phyloP scores from a whole-genome alignment of 164 flowering plant genomes.

The Vitis rotundifolia region DNA sequence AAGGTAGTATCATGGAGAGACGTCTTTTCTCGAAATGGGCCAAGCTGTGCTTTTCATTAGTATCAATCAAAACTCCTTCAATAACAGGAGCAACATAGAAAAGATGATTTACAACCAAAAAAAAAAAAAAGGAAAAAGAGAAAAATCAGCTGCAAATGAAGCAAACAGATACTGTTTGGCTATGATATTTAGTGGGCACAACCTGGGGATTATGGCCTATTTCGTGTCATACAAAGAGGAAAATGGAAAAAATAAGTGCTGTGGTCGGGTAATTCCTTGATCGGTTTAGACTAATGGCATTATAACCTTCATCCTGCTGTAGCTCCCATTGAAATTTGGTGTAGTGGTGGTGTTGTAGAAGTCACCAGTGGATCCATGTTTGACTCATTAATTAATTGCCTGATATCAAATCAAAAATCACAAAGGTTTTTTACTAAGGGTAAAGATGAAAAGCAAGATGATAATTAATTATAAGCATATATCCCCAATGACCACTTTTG shows the following conservation, averaged over 20 bases:
- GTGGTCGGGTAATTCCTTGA: neutral
- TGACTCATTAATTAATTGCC: too few species aligned
- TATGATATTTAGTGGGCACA: neutral
- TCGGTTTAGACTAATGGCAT: neutral
- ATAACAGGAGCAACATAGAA: slow-evolving; percentile 2
- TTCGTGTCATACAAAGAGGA: neutral
- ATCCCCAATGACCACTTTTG: too few species aligned
- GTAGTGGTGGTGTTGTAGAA: too few species aligned
- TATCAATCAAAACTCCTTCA: neutral
- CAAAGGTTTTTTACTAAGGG: too few species aligned
- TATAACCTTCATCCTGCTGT: neutral
- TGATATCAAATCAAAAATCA: too few species aligned
- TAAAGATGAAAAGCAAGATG: too few species aligned
- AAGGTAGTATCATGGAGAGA: neutral
- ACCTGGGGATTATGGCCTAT: too few species aligned
- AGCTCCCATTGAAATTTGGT: too few species aligned
- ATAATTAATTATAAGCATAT: too few species aligned
- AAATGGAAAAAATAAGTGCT: neutral
- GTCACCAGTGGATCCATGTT: too few species aligned
- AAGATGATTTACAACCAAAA: too few species aligned
- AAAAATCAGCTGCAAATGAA: neutral
- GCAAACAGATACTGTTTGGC: neutral
- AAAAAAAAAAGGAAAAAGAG: neutral
- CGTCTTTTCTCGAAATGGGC: slow-evolving; percentile 6
- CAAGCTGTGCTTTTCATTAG: slow-evolving; percentile 4